Conservation (phyloP, 257 asterid genomes). For the Solanum phureja region DNA sequence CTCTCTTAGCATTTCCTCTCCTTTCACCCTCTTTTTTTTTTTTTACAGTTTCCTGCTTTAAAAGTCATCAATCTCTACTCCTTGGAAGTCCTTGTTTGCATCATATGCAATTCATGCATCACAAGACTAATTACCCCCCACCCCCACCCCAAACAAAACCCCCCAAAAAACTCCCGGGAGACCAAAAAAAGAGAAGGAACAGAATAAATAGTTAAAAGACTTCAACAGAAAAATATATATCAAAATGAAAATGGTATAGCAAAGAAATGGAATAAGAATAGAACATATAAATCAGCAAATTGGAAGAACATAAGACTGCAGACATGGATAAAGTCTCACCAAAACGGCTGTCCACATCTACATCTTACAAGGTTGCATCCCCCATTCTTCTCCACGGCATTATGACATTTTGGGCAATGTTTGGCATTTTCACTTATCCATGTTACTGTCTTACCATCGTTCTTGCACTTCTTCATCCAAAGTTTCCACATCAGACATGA, state of each 20-base stretch:
- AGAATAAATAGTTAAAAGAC: not conserved
- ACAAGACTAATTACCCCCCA: not conserved
- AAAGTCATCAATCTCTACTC: not conserved
- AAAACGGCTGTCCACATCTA: constrained; percentile 46
- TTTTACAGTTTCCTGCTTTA: not conserved
- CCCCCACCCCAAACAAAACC: not conserved
- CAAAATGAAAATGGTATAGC: not conserved
- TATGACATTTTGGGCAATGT: constrained; percentile 42
- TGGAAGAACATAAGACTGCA: not conserved
- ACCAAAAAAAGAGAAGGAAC: not conserved
- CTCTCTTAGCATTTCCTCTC: not conserved
- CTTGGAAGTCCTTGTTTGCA: not conserved
- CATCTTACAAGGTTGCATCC: constrained; percentile 53
- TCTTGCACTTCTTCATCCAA: constrained; percentile 36
- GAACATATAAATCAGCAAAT: not conserved
- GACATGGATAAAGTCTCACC: constrained; percentile 21
- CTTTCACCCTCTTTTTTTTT: not conserved
- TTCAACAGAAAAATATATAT: not conserved
- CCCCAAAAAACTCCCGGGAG: not conserved
- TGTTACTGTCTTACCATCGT: constrained; percentile 19
- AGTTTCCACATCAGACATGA: constrained; percentile 51
- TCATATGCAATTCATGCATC: not conserved
- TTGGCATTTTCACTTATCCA: constrained; percentile 32
- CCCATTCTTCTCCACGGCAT: constrained; percentile 44
- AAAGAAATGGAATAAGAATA: not conserved